Base-by-base conservation (phyloP, 495 filamentous ascomycete species). In the Sporormia fimetaria region DNA sequence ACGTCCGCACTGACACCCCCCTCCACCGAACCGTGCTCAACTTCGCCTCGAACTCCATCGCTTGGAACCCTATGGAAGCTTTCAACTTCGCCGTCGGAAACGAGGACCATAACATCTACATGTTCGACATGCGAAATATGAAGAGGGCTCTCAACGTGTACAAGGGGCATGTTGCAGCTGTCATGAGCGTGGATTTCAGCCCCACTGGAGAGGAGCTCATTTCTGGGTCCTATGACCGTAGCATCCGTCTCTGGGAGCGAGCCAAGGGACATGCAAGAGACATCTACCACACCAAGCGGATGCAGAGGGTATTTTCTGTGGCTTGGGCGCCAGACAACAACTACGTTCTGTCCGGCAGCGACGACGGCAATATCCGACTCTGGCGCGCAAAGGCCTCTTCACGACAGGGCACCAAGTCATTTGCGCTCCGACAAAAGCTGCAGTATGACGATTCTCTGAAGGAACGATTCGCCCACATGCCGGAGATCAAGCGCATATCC, bases 31-130 rank as follows among this genome's bases (percentile, higher is more conserved):
- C 81, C 5, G 71, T 81, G 3, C 74, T 95, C 26, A 81, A 74
- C 30, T 72, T 95, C 31, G 78, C 86, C 18, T 80, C 76, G 17
- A 98, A 96, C 59, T 70, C 83, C 12, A 70, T 98, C 24, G 67
- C 78, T 21, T 99, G 88, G 84, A 96, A 96, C 57, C 90, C 88
- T 0, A 87, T 94, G 78, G 87, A 93, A 62, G 78, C 86, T 5
- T 87, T 92, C 68, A 94, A 93, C 57, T 83, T 93, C 55, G 82
- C 80, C 11, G 76, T 83, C 17, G 86, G 78, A 3, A 81, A 74
- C 45, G 85, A 84, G 64, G 80, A 84, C 40, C 80, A 84, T 56
- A 84, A 85, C 61, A 67, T 72, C 37, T 80, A 87, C 57, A 68
- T 88, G 15, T 92, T 90, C 56, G 85, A 94, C 61, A 87, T 86